Evolutionary conservation across 495 filamentous ascomycete genomes (phyloP).

Genomic region (Neurospora cerealis): DNA sequence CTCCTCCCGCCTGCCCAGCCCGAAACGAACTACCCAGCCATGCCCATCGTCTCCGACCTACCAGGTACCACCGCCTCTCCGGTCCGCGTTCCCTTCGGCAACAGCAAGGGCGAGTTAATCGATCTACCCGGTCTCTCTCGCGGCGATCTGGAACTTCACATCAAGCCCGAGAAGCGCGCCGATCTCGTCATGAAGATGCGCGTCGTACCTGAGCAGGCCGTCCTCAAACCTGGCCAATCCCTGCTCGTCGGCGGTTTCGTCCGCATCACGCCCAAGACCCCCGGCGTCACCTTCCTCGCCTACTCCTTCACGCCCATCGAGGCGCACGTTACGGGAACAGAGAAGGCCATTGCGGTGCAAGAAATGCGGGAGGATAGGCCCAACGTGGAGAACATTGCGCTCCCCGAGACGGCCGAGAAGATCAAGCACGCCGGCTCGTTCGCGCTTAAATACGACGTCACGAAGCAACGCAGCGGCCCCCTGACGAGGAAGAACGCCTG

Average conservation of each 20-base stretch:
- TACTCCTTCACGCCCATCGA: slow-evolving; percentile 71
- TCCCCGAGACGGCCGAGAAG: slow-evolving; percentile 43
- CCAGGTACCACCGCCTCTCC: slow-evolving; percentile 93
- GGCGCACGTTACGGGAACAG: slow-evolving; percentile 63
- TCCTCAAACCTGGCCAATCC: slow-evolving; percentile 68
- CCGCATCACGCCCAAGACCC: slow-evolving; percentile 64
- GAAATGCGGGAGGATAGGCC: slow-evolving; percentile 39
- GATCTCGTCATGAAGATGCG: slow-evolving; percentile 69
- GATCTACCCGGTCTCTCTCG: slow-evolving; percentile 79
- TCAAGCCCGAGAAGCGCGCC: slow-evolving; percentile 50
- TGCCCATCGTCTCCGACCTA: slow-evolving; percentile 75
- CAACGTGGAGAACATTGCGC: slow-evolving; percentile 48
- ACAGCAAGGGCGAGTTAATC: slow-evolving; percentile 80
- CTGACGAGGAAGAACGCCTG: slow-evolving; percentile 42
- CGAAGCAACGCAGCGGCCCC: slow-evolving; percentile 54
- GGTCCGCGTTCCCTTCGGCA: slow-evolving; percentile 80
- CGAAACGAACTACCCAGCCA: slow-evolving; percentile 63
- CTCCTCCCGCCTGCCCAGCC: slow-evolving; percentile 66
- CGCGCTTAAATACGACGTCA: slow-evolving; percentile 70
- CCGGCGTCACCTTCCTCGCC: slow-evolving; percentile 42
- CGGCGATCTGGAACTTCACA: slow-evolving; percentile 55
- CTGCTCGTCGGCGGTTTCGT: slow-evolving; percentile 82
- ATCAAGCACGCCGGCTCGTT: slow-evolving; percentile 64
- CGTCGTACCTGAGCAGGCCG: slow-evolving; percentile 53
- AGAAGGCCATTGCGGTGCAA: slow-evolving; percentile 64